Percentiles rank a stretch among this genome's conserved stretches.
These are phyloP conservation scores for Wickerhamiella sergipiensis DNA, from an alignment of 805 yeast genomes.

Conservation along the genomic window DNA sequence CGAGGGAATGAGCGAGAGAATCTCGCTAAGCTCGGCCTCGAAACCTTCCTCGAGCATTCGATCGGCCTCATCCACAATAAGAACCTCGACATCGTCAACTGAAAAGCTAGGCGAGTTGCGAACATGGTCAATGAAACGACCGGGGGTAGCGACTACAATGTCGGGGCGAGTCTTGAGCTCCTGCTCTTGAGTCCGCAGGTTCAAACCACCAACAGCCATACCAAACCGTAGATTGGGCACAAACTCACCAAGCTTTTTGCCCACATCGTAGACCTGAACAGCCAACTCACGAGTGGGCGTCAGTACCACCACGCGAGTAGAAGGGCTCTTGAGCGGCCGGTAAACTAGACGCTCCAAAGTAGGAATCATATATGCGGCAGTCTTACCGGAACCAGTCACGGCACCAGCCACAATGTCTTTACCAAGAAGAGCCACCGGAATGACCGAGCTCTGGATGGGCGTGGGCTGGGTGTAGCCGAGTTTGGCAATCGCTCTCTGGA, in stretches of 20 bases:
- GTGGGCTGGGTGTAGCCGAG: conserved; percentile 82
- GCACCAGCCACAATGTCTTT: conserved; percentile 98
- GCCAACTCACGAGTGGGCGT: conserved; percentile 98
- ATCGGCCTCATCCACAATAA: conserved; percentile 96
- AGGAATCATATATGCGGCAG: conserved; percentile 96
- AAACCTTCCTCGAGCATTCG: conserved; percentile 99
- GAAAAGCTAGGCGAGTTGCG: conserved; percentile 88
- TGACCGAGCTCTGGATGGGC: conserved; percentile 85
- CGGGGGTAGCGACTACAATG: conserved; percentile 95
- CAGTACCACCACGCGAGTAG: conserved; percentile 80
- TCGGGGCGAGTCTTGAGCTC: conserved; percentile 88
- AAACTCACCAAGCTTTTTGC: conserved; percentile 66
- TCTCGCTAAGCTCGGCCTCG: conserved; percentile 87
- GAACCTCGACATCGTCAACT: conserved; percentile 80
- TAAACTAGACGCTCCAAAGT: conserved; percentile 82
- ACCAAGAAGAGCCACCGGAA: conserved; percentile 86
- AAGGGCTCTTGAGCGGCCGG: conserved; percentile 72
- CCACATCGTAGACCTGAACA: conserved; percentile 90
- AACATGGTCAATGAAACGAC: conserved; percentile 94
- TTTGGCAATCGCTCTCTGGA: conserved; percentile 65
- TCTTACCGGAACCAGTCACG: conserved; percentile 98
- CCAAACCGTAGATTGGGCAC: conserved; percentile 74
- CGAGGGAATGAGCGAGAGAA: conserved; percentile 70
- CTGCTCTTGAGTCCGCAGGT: conserved; percentile 89
- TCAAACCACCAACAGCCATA: conserved; percentile 95